Evolutionary conservation across 306 rosid species (phyloP), one percentile per base, ranked within the genome.

Genomic region (Macrotyloma uniflorum): DNA sequence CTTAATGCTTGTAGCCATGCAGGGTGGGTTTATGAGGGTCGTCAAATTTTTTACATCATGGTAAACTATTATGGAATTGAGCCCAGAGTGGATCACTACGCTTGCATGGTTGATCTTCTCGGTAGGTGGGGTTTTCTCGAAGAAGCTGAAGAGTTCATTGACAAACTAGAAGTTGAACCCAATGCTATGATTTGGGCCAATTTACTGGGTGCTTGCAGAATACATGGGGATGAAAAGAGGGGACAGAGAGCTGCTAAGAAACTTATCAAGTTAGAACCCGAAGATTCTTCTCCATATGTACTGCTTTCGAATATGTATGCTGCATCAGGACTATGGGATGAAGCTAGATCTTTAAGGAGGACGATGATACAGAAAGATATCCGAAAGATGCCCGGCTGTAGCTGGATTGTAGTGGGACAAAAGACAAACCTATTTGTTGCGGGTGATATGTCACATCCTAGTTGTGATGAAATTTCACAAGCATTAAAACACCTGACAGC

Each of bases 1-100:
- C 98, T 93, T 74, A 89, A 90, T 46, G 97, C 97, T 8, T 93
- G 94, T 72, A 91, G 98, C 78, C 98, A 91, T 84, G 86, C 91
- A 24, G 97, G 97, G 64, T 85, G 83, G 82, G 94, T 93, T 62
- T 72, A 63, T 20, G 89, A 93, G 80, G 98, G 98, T 51, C 87
- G 70, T 24, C 84, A 33, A 50, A 83, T 88, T 54, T 93, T 89
- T 59, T 63, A 87, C 24, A 9, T 42, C 67, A 87, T 91, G 93
- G 82, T 89, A 15, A 69, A 80, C 47, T 35, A 49, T 72, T 87
- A 90, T 72, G 68, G 83, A 71, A 82, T 89, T 70, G 79, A 26
- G 28, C 94, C 94, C 33, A 79, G 90, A 79, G 80, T 46, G 20
- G 93, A 93, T 76, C 98, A 93, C 69, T 69, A 84, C 71, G 94